phyloP scores from a whole-genome alignment of 495 filamentous ascomycete genomes.

The Tuber calosporum region DNA sequence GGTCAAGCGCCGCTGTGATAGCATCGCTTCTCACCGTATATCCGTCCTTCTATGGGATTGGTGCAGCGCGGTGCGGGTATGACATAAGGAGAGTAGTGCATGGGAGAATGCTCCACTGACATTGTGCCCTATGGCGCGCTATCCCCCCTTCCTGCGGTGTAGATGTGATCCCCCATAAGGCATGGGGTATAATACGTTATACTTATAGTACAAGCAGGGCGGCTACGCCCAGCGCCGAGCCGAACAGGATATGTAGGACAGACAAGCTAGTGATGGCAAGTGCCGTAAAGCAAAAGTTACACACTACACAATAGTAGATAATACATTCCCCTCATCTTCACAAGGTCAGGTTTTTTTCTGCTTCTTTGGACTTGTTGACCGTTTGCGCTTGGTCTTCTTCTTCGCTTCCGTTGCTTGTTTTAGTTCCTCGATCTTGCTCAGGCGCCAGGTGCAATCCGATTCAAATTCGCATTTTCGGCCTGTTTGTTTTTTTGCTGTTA shows the following conservation, averaged over 20 bases:
- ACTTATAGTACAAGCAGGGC: not conserved
- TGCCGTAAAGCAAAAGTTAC: not conserved
- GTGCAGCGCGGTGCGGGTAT: slow-evolving; percentile 5
- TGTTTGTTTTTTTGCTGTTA: slow-evolving; percentile 4
- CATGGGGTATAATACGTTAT: not conserved
- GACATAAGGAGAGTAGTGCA: not conserved
- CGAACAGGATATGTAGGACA: not conserved
- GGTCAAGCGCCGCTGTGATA: not conserved
- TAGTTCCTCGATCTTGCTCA: slow-evolving; percentile 56
- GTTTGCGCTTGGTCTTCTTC: slow-evolving; percentile 56
- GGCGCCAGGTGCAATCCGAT: slow-evolving; percentile 51
- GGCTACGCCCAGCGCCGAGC: not conserved
- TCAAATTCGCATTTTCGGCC: slow-evolving; percentile 51
- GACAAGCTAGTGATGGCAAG: not conserved
- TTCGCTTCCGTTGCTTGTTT: slow-evolving; percentile 62
- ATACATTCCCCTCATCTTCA: not conserved
- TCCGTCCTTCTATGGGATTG: not conserved
- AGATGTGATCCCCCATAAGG: not conserved
- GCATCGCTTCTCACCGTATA: not conserved
- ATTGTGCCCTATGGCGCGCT: not conserved
- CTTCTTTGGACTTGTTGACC: not conserved
- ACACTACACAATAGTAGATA: not conserved
- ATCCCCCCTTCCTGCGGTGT: not conserved
- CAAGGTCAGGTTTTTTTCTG: not conserved
- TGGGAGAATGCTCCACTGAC: not conserved